phyloP scores from a whole-genome alignment of 208 protist species.

The Leptomonas pyrrhocoris region DNA sequence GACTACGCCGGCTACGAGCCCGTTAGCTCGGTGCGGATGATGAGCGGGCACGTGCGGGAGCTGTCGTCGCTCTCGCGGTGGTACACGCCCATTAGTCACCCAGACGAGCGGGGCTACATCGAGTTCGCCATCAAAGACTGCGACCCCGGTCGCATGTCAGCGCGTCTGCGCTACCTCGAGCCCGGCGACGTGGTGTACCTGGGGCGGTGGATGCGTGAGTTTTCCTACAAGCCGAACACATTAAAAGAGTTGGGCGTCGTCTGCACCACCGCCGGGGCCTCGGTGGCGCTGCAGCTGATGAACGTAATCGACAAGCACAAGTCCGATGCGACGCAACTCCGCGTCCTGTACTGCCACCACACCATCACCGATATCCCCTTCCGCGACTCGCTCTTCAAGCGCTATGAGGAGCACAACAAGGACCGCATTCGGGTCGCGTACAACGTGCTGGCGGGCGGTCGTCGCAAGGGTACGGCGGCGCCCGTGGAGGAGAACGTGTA shows the following conservation, averaged over 20 bases:
- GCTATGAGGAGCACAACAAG: constrained; percentile 34
- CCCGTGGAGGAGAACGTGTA: constrained; percentile 59
- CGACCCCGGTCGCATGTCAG: constrained; percentile 81
- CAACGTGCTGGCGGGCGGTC: constrained; percentile 58
- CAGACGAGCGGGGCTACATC: constrained; percentile 73
- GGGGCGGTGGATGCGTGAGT: constrained; percentile 88
- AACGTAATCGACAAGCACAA: constrained; percentile 63
- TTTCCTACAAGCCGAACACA: constrained; percentile 64
- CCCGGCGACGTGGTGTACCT: constrained; percentile 79
- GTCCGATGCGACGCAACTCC: constrained; percentile 48
- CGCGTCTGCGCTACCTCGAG: constrained; percentile 68
- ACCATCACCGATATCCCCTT: constrained; percentile 65
- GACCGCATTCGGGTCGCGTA: constrained; percentile 59
- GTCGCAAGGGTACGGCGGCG: constrained; percentile 11
- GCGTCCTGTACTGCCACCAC: constrained; percentile 78
- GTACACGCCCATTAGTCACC: constrained; percentile 89
- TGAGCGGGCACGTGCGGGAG: constrained; percentile 48
- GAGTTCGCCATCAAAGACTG: constrained; percentile 86
- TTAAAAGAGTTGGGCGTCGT: constrained; percentile 67
- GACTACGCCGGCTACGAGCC: constrained; percentile 89
- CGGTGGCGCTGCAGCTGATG: constrained; percentile 87
- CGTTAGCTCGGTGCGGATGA: constrained; percentile 80
- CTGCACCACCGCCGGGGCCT: constrained; percentile 78
- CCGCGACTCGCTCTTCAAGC: constrained; percentile 51
- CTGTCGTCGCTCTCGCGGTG: constrained; percentile 69